A percentile compares a stretch with the other conserved stretches of the same genome.
These are phyloP conservation scores for Eimeria nieschulzi DNA, from an alignment of 169 alveolate species.

Conservation along the genomic window DNA sequence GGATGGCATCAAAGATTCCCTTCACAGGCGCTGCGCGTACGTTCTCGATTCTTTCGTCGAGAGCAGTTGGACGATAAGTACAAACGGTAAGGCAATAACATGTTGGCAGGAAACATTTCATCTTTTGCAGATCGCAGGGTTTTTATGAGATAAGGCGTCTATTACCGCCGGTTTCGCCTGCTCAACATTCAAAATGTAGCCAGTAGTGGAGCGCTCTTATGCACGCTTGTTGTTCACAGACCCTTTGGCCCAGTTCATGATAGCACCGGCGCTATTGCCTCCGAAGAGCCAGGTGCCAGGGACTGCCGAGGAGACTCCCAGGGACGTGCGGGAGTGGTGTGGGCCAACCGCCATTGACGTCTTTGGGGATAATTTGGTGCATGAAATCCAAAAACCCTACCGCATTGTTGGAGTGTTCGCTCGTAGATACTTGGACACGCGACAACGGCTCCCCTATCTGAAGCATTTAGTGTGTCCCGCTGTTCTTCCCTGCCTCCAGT, in stretches of 20 bases:
- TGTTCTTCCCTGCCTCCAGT: conserved; percentile 51
- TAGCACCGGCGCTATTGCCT: conserved; percentile 41
- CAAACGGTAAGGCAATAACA: conserved; percentile 11
- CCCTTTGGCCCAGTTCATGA: conserved; percentile 34
- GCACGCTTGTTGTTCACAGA: conserved; percentile 22
- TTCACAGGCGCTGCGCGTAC: conserved; percentile 21
- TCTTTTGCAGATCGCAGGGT: neutral
- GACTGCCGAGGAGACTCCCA: neutral
- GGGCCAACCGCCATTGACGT: conserved; percentile 64
- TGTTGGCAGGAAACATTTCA: neutral
- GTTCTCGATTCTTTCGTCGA: conserved; percentile 45
- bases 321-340: conserved; percentile 24
- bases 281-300: conserved; percentile 33
- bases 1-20: conserved; percentile 13
- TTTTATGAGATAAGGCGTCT: neutral
- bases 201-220: neutral
- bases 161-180: neutral
- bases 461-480: conserved; percentile 14
- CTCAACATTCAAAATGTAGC: neutral
- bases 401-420: conserved; percentile 56
- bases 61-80: conserved; percentile 37
- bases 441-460: conserved; percentile 42
- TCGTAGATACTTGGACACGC: conserved; percentile 54
- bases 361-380: conserved; percentile 48
- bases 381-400: conserved; percentile 24